Percentiles rank a stretch among this genome's conserved stretches.
Conservation (phyloP, 495 filamentous ascomycete species). For the Penicillium fimorum region DNA sequence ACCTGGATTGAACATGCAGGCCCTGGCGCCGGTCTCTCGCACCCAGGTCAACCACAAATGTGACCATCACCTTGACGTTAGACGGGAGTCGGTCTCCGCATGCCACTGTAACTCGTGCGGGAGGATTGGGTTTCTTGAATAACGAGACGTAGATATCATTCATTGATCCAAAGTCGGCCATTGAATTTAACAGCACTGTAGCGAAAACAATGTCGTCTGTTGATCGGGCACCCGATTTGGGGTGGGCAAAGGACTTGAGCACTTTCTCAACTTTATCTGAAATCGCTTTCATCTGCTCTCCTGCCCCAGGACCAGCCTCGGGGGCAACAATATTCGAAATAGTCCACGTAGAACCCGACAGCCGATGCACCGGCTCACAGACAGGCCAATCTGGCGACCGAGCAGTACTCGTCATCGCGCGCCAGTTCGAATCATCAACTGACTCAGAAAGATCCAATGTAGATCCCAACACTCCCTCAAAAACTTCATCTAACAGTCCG, state of each 20-base stretch:
- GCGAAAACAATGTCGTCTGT: constrained; percentile 66
- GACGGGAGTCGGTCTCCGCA: constrained; percentile 62
- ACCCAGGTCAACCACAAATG: constrained; percentile 46
- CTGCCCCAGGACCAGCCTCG: constrained; percentile 37
- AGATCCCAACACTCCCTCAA: constrained; percentile 24
- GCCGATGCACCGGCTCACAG: constrained; percentile 18
- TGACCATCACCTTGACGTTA: constrained; percentile 59
- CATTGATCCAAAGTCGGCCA: constrained; percentile 70
- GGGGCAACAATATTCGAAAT: constrained; percentile 47
- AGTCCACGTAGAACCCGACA: constrained; percentile 31
- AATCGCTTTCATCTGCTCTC: constrained; percentile 48
- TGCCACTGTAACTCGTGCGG: constrained; percentile 78
- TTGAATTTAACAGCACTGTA: constrained; percentile 73
- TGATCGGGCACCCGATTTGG: constrained; percentile 19
- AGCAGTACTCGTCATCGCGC: background rate
- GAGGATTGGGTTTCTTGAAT: constrained; percentile 73
- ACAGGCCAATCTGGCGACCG: constrained; percentile 15
- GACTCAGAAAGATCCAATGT: background rate
- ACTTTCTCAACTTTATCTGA: constrained; percentile 34
- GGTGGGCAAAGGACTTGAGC: constrained; percentile 20
- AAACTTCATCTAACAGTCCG: constrained; percentile 42
- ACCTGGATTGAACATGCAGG: constrained; percentile 88
- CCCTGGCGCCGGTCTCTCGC: constrained; percentile 43
- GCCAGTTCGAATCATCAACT: background rate
- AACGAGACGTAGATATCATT: constrained; percentile 73